Base-by-base conservation (phyloP, 495 filamentous ascomycete species). In the Clavariopsis aquatica region DNA sequence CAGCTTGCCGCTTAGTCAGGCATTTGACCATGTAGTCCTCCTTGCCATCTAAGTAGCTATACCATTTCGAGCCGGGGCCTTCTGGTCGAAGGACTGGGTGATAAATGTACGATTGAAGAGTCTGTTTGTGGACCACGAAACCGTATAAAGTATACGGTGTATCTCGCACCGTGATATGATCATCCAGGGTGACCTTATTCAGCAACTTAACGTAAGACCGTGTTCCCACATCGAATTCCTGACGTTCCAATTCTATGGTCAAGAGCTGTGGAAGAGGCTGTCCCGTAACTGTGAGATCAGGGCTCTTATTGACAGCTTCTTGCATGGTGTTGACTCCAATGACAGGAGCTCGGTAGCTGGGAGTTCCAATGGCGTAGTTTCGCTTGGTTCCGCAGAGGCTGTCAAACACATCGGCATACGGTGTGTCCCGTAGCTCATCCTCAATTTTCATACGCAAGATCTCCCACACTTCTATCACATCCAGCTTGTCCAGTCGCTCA, bases 61-160 rank as follows among this genome's bases (percentile, higher is more conserved):
- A 76, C 86, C 86, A 89, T 47, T 76, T 80, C 10, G 79, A 78
- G 10, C 78, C 81, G 3, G 81, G 81, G 0, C 84, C 83, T 20
- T 78, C 78, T 12, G 86, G 86, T 17, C 85, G 79, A 49, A 89
- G 69, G 43, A 87, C 82, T 45, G 83, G 81, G 66, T 84, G 83
- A 74, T 85, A 88, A 29, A 85, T 78, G 55, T 81, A 79, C 9
- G 86, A 87, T 15, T 82, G 82, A 38, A 87, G 83, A 27, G 80
- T 81, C 29, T 83, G 85, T 55, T 79, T 79, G 66, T 88, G 86
- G 3, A 87, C 84, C 19, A 87, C 76, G 51, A 87, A 84, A 17
- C 84, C 84, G 64, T 83, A 87, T 1, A 89, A 78, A 0, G 81
- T 78, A 68, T 88, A 89, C 2, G 78, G 24, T 7, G 46, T 62